Conservation (phyloP, 495 filamentous ascomycete species). For the Stereocaulon alpinum region DNA sequence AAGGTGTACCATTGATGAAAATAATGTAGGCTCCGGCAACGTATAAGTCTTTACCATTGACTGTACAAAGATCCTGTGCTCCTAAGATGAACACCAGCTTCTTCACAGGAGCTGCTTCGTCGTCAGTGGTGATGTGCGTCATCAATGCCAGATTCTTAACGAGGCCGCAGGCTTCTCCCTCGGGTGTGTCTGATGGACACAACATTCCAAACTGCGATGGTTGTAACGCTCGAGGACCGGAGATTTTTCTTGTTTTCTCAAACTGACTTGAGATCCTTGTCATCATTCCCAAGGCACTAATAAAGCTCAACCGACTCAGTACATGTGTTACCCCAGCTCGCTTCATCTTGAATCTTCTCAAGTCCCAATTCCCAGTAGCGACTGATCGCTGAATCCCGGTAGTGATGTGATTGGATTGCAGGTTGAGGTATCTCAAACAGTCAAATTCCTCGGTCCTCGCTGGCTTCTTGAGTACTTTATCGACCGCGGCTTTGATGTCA, state of each 20-base stretch:
- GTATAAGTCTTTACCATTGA: conserved; percentile 76
- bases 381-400: conserved; percentile 87
- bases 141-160: conserved; percentile 98
- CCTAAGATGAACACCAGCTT: conserved; percentile 69
- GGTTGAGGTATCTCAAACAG: conserved; percentile 61
- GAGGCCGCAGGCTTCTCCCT: conserved; percentile 95
- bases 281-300: conserved; percentile 99
- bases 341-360: conserved; percentile 98
- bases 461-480: conserved; percentile 85
- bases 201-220: conserved; percentile 97
- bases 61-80: conserved; percentile 62
- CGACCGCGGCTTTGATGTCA: conserved; percentile 79
- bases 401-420: conserved; percentile 73
- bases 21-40: conserved; percentile 74
- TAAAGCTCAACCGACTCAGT: conserved; percentile 88
- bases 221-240: conserved; percentile 87
- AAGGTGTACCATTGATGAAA: conserved; percentile 88
- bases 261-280: conserved; percentile 97
- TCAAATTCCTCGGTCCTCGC: conserved; percentile 80
- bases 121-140: conserved; percentile 96
- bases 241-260: conserved; percentile 94
- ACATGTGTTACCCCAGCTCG: conserved; percentile 95
- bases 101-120: conserved; percentile 78
- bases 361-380: conserved; percentile 92
- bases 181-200: conserved; percentile 91